Conservation (phyloP, 2,329 filamentous ascomycete species). For the Sporothrix luriei region DNA sequence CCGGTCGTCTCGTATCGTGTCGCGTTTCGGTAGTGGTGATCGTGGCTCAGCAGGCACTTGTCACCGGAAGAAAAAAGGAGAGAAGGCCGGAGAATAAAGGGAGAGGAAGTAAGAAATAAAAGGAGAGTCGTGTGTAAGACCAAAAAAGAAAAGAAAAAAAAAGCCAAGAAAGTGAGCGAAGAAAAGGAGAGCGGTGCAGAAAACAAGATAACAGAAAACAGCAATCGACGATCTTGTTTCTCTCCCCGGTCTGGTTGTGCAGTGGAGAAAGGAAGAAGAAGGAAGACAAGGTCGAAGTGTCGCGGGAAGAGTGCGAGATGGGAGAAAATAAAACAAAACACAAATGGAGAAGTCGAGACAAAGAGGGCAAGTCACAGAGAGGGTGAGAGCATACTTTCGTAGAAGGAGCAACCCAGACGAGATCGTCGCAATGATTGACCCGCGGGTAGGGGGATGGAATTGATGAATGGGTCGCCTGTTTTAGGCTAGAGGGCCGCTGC, state of each 20-base stretch:
- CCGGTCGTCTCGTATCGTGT: conserved; percentile 6
- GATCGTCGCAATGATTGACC: conserved; percentile 8
- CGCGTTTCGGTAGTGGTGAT: not conserved
- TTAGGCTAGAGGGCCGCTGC: conserved; percentile 5
- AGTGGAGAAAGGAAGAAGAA: conserved; percentile 2
- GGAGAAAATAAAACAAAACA: conserved; percentile 12
- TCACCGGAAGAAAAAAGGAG: not conserved
- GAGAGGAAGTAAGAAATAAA: not conserved
- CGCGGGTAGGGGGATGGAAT: conserved; percentile 16
- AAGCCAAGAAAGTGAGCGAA: not conserved
- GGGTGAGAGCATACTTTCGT: not conserved
- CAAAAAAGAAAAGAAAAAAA: conserved; percentile 2
- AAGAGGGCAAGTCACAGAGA: not conserved
- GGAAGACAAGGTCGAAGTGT: not conserved
- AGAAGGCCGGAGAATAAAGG: not conserved
- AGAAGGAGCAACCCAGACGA: not conserved
- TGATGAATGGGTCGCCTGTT: conserved; percentile 16
- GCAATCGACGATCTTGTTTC: not conserved
- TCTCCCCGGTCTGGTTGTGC: not conserved
- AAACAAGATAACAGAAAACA: not conserved
- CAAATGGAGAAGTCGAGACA: not conserved
- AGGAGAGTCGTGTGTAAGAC: not conserved
- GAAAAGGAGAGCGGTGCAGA: conserved; percentile 11
- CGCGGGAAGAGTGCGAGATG: not conserved
- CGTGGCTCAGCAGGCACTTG: not conserved